phyloP scores from a whole-genome alignment of 257 asterid species.

The Solanum dulcamara region DNA sequence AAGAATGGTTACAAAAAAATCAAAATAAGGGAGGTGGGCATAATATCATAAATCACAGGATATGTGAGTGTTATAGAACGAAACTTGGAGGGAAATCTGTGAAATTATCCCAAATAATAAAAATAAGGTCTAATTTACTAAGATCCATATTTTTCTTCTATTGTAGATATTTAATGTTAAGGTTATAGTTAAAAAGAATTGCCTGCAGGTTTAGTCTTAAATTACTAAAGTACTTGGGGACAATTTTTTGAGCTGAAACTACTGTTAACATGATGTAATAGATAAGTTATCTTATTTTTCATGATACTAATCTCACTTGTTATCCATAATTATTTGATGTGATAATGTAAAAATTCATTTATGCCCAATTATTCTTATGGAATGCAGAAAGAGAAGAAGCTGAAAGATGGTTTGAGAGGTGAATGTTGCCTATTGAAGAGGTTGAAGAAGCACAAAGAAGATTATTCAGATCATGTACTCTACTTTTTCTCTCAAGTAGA shows the following conservation, averaged over 20 bases:
- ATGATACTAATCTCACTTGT: background rate
- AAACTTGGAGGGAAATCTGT: too few species aligned
- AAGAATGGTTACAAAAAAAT: too few species aligned
- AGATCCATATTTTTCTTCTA: background rate
- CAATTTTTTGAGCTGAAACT: background rate
- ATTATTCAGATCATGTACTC: slow-evolving; percentile 57
- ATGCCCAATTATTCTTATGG: background rate
- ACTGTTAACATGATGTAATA: background rate
- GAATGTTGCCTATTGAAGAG: slow-evolving; percentile 60
- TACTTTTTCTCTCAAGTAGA: slow-evolving; percentile 76
- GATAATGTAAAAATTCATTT: background rate
- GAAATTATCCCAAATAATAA: too few species aligned
- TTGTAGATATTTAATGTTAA: background rate
- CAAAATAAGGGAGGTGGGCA: too few species aligned
- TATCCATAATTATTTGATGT: background rate
- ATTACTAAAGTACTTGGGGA: background rate
- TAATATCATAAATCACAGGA: too few species aligned
- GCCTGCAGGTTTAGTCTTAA: background rate
- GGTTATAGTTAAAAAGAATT: background rate
- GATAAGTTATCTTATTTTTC: background rate
- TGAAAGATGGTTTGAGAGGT: slow-evolving; percentile 52
- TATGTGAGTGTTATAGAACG: too few species aligned
- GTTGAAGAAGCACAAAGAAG: slow-evolving; percentile 28
- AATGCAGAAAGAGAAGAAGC: slow-evolving; percentile 81
- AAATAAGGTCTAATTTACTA: background rate